Evolutionary conservation across 345 rosid species (phyloP), one percentile per base, ranked within the genome.

Genomic region (Isatis tinctoria): DNA sequence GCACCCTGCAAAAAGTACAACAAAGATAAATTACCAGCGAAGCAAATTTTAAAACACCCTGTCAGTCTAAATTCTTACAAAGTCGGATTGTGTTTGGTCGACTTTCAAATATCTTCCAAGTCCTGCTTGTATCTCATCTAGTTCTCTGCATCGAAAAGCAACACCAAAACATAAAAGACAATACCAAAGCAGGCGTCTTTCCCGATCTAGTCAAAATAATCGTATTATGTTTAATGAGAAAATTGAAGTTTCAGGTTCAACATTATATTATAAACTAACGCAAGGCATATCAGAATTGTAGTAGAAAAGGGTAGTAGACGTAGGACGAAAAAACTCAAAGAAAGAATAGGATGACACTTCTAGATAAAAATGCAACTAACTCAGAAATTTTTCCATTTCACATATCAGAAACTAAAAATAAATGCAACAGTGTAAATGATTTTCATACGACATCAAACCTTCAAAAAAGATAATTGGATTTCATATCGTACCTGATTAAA

Each of bases 81-180:
- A 74, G 47, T 85, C 80, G 37, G 73, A 65, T 45, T 77, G 79
- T 44, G 49, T 74, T 61, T 82, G 87, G 67, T 73, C 83, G 52
- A 69, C 64, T 70, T 75, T 81, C 73, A 82, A 68, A 75, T 61
- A 65, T 60, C 79, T 85, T 68, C 81, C 73, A 70, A 86, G 77
- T 78, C 85, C 85, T 65, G 43, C 66, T 61, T 66, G 90, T 47
- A 88, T 66, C 54, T 84, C 93, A 75, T 88, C 86, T 69, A 92
- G 82, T 82, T 92, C 90, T 80, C 98, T 92, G 90, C 67, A 77
- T 48, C 35, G 49, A 78, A 74, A 37, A 37, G 49, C 64, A 77
- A 49, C 54, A 71, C 57, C 63, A 77, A 33, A 30, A 45, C 60
- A 72, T 47, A 49, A 71, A 57, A 70, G 5, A 41, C 53, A 37